Conservation (phyloP, 768 basidiomycete species). For the Pilatotrama ljubarskyi region DNA sequence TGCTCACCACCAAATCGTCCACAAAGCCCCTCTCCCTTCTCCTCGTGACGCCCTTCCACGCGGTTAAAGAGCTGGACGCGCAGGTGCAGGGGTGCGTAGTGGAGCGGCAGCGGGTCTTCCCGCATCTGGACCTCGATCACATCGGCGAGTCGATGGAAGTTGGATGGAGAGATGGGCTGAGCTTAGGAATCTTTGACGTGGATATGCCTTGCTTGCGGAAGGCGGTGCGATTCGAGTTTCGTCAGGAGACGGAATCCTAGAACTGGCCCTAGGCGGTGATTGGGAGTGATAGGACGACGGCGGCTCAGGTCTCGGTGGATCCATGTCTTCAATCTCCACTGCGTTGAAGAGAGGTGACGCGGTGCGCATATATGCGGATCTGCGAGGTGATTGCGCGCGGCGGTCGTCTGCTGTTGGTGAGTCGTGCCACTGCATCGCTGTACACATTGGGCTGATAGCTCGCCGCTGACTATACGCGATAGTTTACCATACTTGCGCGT, state of each 20-base stretch:
- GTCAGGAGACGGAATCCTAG: background rate
- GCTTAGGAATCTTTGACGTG: slow-evolving; percentile 35
- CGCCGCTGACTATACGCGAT: background rate
- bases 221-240: background rate
- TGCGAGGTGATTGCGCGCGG: background rate
- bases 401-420: background rate
- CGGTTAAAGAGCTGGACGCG: slow-evolving; percentile 25
- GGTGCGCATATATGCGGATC: background rate
- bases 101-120: slow-evolving; percentile 30
- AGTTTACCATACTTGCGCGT: background rate
- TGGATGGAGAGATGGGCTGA: slow-evolving; percentile 34
- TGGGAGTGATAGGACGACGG: no score
- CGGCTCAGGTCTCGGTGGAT: no score
- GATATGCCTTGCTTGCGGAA: slow-evolving; percentile 14
- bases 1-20: slow-evolving; percentile 16
- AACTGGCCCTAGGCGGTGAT: background rate
- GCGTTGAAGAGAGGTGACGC: no score
- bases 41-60: slow-evolving; percentile 35
- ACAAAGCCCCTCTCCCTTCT: slow-evolving; percentile 17
- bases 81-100: slow-evolving; percentile 28
- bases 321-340: no score
- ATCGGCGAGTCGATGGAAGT: slow-evolving; percentile 32
- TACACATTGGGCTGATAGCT: background rate
- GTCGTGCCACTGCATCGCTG: background rate
- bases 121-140: slow-evolving; percentile 43